Evolutionary conservation across 176 grass and related monocot genomes (phyloP), one percentile per base, ranked within the genome.

Genomic region (Carex cristatella): DNA sequence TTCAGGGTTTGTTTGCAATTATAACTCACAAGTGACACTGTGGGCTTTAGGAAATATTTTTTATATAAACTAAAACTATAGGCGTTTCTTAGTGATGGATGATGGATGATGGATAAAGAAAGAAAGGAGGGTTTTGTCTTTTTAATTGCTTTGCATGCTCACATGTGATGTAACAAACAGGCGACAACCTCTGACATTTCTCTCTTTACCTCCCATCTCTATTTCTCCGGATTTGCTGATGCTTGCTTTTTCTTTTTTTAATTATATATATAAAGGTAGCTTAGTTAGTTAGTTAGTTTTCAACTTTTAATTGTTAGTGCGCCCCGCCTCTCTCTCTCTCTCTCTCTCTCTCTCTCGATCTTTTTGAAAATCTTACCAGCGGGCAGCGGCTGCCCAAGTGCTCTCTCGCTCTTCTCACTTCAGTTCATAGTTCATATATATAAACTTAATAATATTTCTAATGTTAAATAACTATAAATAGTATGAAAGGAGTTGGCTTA

Each of bases 231-330:
- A 58, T 78, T 57, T 78, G 74, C 28, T 57, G 74, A 78, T 78
- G 74, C 49, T 57, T 78, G 51, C n/a, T 78, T 55, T 55, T 23
- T 23, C 23, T 23, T 23, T 46, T 71, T 10, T 19, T 71, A 30
- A 62, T 9, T 32, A 65, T 51, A 4, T 65, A 32, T 65, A 11
- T 30, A 77, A 78, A 58, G 51, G 48, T 57, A 33, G 48, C 74
- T 78, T 58, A 78, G 51, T 78, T 78, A 78, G 51, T 78, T 78
- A 78, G 73, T 78, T 78, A 78, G 49, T 78, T 9, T 31, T 76
- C 0, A 55, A 78, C 74, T 78, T 78, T 33, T 23, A 23, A 23
- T 23, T 32, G 11, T 31, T 78, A 78, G 74, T 78, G 74, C 74
- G 74, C 74, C 49, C 28, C 51, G 27, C 74, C 14, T 57, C 44